Evolutionary conservation across 768 basidiomycete genomes (phyloP).

Genomic region (Tricholomella constricta): DNA sequence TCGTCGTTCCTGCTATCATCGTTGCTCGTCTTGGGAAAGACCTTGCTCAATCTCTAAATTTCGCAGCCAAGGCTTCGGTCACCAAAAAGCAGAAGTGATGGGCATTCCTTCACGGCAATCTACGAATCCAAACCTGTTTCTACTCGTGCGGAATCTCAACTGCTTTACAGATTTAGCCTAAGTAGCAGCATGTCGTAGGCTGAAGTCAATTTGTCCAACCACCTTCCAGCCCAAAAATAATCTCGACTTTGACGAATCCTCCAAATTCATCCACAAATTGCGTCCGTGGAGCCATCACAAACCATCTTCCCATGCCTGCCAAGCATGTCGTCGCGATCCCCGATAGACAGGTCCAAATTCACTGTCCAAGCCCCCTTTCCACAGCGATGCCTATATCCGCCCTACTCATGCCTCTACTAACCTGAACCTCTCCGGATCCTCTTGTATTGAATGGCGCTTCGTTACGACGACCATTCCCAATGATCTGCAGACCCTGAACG

Average conservation of each 20-base stretch:
- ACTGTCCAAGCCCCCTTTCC: background rate
- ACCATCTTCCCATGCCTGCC: background rate
- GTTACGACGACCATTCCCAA: background rate
- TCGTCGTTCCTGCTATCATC: constrained; percentile 69
- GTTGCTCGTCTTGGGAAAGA: constrained; percentile 62
- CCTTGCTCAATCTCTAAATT: constrained; percentile 46
- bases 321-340: background rate
- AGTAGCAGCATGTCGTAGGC: too few species aligned
- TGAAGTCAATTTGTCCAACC: too few species aligned
- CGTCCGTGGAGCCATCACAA: background rate
- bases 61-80: constrained; percentile 22
- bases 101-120: background rate
- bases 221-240: background rate
- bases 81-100: constrained; percentile 18
- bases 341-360: background rate
- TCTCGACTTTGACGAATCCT: background rate
- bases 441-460: background rate
- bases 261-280: background rate
- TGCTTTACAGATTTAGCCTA: too few species aligned
- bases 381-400: background rate
- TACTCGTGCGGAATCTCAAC: background rate
- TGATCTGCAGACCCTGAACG: too few species aligned
- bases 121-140: background rate
- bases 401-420: background rate
- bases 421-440: background rate